phyloP scores from a whole-genome alignment of 192 early-diverging fungal genomes.

The Podila epigama region DNA sequence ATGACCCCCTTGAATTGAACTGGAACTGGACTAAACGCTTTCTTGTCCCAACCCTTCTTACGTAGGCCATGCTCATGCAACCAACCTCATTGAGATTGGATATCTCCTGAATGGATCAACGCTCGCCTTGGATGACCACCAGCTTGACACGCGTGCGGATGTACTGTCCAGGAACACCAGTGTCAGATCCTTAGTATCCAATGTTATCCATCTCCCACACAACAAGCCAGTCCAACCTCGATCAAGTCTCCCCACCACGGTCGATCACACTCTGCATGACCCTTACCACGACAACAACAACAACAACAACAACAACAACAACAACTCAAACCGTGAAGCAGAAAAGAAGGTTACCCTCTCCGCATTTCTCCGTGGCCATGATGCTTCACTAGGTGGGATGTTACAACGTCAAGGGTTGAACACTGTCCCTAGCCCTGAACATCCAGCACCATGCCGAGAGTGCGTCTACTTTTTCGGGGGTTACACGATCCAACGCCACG shows the following conservation, averaged over 20 bases:
- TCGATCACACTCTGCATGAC: background rate
- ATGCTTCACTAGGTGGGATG: conserved; percentile 35
- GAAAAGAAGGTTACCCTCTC: conserved; percentile 4
- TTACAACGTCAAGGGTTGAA: conserved; percentile 21
- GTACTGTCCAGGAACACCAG: conserved; percentile 10
- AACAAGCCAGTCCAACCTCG: background rate
- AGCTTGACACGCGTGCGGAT: background rate
- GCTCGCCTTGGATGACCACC: conserved; percentile 10
- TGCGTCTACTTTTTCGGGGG: conserved; percentile 29
- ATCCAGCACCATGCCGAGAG: conserved; percentile 7
- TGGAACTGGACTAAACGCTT: background rate
- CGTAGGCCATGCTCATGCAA: conserved; percentile 26
- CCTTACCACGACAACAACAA: background rate
- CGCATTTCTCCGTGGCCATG: conserved; percentile 7
- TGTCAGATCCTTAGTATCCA: conserved; percentile 17
- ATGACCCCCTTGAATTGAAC: background rate
- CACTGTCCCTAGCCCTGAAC: conserved; percentile 10
- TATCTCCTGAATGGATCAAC: conserved; percentile 19
- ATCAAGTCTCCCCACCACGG: background rate
- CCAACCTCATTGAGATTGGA: conserved; percentile 41
- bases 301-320: background rate
- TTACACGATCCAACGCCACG: conserved; percentile 25
- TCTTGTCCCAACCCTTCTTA: too few species aligned
- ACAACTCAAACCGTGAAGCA: background rate
- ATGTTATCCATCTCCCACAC: background rate